Evolutionary conservation across 768 basidiomycete genomes (phyloP), one percentile per base, ranked within the genome.

Genomic region (Termitomyces sp.): DNA sequence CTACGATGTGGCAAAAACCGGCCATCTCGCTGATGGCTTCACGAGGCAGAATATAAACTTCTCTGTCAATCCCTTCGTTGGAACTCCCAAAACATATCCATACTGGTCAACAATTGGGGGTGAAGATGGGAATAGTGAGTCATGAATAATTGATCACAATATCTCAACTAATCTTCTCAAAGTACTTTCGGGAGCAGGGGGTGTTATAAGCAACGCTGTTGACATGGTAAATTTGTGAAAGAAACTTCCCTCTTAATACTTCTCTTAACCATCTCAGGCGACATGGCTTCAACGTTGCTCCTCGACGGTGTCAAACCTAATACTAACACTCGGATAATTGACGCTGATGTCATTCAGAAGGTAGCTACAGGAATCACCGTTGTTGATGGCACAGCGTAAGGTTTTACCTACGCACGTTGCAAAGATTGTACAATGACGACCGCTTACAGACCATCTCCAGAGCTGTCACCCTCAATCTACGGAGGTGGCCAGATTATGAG

Each of bases 151-250:
- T 36, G 18, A 26, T 6, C 6, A 2, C 14, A 30, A 10, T 8
- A 44, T 1, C 9, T 22, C 7, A 48, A 28, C 8, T 36, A 12
- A 56, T 12, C 6, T 33, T 52, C 10, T 24, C 36, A 1, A 51
- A 71, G 71, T 69, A n/a, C 35, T 65, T 9, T 66, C 70, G 30
- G 71, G 67, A 22, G 62, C 68, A 9, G 71, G 71, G 1, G 71
- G 71, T 10, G 43, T 72, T 1, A 70, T 72, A 40, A 66, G 54
- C 49, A 68, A 55, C 18, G 64, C 65, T 1, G 59, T 58, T 16
- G 71, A 72, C 50, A 54, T 68, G 52, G 71, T 71, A n/a, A 57
- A 52, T 57, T 35, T 12, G 28, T 60, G 28, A 18, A 28, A 26
- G 22, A 14, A 26, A 13, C n/a, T 22, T 35, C 6, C 4, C 7